A percentile compares a stretch with the other conserved stretches of the same genome.
phyloP scores from a whole-genome alignment of 2,329 filamentous ascomycete genomes.

The Biscogniauxia mediterranea region DNA sequence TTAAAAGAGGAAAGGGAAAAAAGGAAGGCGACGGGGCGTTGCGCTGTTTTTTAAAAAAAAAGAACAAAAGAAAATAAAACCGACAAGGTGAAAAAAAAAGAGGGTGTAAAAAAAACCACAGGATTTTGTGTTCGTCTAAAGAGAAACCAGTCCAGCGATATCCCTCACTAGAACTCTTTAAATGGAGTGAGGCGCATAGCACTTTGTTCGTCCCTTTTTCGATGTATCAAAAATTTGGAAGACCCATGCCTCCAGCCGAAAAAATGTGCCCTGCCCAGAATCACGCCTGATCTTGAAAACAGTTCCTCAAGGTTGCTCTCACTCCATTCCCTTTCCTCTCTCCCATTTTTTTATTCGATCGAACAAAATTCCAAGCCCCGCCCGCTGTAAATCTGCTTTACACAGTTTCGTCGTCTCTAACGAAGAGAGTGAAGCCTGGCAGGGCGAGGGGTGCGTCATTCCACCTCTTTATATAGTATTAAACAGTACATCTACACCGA shows the following conservation, averaged over 20 bases:
- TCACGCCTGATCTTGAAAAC: not conserved
- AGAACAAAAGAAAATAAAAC: not conserved
- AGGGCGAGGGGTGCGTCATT: slow-evolving; percentile 10
- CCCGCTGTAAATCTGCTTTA: slow-evolving; percentile 8
- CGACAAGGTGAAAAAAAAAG: not conserved
- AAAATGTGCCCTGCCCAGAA: not conserved
- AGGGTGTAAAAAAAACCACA: not conserved
- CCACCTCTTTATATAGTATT: slow-evolving; percentile 45
- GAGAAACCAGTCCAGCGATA: not conserved
- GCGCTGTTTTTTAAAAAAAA: not conserved
- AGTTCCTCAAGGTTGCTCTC: not conserved
- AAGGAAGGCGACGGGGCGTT: not conserved
- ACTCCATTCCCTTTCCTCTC: not conserved
- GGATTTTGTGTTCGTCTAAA: not conserved
- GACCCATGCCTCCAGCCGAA: not conserved
- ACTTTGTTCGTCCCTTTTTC: not conserved
- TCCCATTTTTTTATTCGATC: not conserved
- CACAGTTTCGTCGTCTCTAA: slow-evolving; percentile 11
- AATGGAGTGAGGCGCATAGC: not conserved
- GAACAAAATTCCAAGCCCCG: not conserved
- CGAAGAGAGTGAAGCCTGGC: slow-evolving; percentile 9
- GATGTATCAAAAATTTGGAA: not conserved
- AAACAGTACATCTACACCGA: slow-evolving; percentile 52
- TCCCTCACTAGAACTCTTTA: not conserved
- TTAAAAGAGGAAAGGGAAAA: not conserved